phyloP scores from a whole-genome alignment of 2,329 filamentous ascomycete species.

The Sclerotinia nivalis region DNA sequence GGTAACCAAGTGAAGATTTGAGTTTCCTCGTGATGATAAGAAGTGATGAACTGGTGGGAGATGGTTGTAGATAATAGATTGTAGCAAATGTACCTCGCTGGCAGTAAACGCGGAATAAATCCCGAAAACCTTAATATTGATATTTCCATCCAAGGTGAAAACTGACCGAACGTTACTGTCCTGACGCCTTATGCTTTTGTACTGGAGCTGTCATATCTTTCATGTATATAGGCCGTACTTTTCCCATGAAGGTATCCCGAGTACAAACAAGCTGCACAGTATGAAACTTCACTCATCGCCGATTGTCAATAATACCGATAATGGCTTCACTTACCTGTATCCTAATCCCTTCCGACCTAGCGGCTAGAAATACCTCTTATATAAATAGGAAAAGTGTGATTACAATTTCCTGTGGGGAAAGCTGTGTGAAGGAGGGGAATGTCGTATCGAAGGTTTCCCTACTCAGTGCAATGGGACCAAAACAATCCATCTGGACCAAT shows the following conservation, averaged over 20 bases:
- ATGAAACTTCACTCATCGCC: background rate
- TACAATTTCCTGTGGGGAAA: constrained; percentile 2
- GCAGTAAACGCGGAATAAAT: background rate
- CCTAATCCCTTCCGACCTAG: background rate
- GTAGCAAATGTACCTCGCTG: background rate
- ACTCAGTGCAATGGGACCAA: background rate
- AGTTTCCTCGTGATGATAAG: constrained; percentile 11
- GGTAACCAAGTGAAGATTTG: constrained; percentile 7
- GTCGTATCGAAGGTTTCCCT: background rate
- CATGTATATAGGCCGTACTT: background rate
- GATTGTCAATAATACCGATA: background rate
- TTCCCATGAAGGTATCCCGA: background rate
- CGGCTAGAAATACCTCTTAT: background rate
- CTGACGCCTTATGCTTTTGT: background rate
- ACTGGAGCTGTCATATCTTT: background rate
- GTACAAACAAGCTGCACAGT: background rate
- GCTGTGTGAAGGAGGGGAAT: constrained; percentile 11
- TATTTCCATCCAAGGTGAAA: background rate
- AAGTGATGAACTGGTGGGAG: constrained; percentile 12
- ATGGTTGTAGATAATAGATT: background rate
- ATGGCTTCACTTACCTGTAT: background rate
- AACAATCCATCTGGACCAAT: background rate
- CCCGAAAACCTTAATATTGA: background rate
- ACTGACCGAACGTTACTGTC: background rate
- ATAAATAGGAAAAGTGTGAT: constrained; percentile 9